A percentile compares a stretch with the other conserved stretches of the same genome.
Evolutionary conservation across 352 stramenopile genomes (phyloP).

Genomic region (Globisporangium nunn): DNA sequence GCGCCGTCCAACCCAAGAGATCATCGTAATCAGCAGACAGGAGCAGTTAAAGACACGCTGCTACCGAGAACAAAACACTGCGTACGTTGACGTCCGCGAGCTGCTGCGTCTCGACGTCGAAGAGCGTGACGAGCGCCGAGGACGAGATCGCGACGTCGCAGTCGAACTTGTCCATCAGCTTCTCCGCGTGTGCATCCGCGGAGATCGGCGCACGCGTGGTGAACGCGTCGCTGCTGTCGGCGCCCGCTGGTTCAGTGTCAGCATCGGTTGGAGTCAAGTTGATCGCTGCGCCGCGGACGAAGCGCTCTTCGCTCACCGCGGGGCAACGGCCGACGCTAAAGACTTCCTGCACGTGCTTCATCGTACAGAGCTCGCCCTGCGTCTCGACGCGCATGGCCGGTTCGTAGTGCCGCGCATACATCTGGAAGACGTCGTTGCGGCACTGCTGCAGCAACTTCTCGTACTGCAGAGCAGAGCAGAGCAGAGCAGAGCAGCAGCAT

Average conservation of each 20-base stretch:
- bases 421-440: slow-evolving; percentile 51
- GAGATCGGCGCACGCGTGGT: slow-evolving; percentile 35
- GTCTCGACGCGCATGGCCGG: slow-evolving; percentile 26
- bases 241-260: not conserved
- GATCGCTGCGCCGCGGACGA: slow-evolving; percentile 10
- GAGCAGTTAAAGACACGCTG: too few relatives aligned
- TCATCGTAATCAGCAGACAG: too few relatives aligned
- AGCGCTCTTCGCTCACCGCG: slow-evolving; percentile 10
- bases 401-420: slow-evolving; percentile 64
- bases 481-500: not conserved
- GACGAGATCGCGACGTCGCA: slow-evolving; percentile 70
- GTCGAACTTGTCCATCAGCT: slow-evolving; percentile 58
- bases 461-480: slow-evolving; percentile 17
- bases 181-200: slow-evolving; percentile 36
- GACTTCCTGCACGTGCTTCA: slow-evolving; percentile 48
- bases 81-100: slow-evolving; percentile 6
- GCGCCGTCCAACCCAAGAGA: not conserved
- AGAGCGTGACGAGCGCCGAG: slow-evolving; percentile 60
- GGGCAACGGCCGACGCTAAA: slow-evolving; percentile 17
- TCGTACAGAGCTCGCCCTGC: slow-evolving; percentile 7
- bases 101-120: slow-evolving; percentile 43
- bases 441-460: slow-evolving; percentile 30
- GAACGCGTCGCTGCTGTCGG: not conserved
- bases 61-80: not conserved
- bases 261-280: not conserved